Evolutionary conservation across 1,284 basidiomycete species (phyloP).

Genomic region (Marasmius tenuissimus): DNA sequence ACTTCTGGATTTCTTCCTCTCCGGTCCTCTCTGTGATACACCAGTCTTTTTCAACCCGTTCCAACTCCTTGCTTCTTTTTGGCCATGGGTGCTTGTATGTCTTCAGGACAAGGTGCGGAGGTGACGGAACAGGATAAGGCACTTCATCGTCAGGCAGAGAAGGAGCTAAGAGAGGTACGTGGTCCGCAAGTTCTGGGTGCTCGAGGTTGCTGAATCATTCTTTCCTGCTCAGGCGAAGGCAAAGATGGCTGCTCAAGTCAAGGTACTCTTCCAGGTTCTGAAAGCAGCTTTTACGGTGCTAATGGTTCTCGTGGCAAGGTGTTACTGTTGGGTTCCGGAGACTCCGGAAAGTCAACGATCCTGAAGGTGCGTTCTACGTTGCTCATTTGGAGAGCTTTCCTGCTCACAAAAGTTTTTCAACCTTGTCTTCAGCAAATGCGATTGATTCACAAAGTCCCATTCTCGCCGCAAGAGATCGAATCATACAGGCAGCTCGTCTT

Average conservation of each 20-base stretch:
- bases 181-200: constrained; percentile 10
- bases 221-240: constrained; percentile 56
- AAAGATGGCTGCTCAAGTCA: constrained; percentile 74
- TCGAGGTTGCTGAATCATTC: constrained; percentile 2
- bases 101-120: constrained; percentile 51
- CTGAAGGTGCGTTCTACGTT: constrained; percentile 61
- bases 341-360: constrained; percentile 91
- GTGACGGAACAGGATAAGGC: constrained; percentile 63
- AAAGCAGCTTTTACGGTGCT: constrained; percentile 10
- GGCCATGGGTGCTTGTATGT: constrained; percentile 78
- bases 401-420: background rate
- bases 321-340: constrained; percentile 90
- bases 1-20: background rate
- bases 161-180: constrained; percentile 61
- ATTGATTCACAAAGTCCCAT: constrained; percentile 79
- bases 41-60: background rate
- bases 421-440: constrained; percentile 73
- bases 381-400: background rate
- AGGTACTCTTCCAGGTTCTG: constrained; percentile 46
- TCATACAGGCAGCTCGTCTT: constrained; percentile 87
- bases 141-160: constrained; percentile 39
- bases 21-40: background rate
- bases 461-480: constrained; percentile 76
- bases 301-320: constrained; percentile 42
- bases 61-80: background rate